A percentile compares a stretch with the other conserved stretches of the same genome.
These are phyloP conservation scores for Claviceps pusilla DNA, from an alignment of 2,329 filamentous ascomycete genomes.

Conservation along the genomic window DNA sequence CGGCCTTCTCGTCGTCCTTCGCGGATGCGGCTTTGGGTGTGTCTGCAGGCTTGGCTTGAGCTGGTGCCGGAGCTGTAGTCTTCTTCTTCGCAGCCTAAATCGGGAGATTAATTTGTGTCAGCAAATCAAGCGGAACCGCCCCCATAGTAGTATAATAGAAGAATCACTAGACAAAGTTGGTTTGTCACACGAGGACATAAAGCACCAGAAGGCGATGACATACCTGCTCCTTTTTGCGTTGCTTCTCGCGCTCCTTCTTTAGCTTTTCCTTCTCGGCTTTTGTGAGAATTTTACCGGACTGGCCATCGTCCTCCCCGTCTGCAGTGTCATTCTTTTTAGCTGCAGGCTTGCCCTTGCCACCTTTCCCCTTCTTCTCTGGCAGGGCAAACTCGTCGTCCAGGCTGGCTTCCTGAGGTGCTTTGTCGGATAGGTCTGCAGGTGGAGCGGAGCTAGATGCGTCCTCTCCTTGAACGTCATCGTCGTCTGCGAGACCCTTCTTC, in stretches of 20 bases:
- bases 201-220: conserved; percentile 4
- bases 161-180: background rate
- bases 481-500: conserved; percentile 67
- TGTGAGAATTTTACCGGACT: conserved; percentile 60
- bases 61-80: conserved; percentile 24
- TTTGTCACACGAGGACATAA: background rate
- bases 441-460: conserved; percentile 19
- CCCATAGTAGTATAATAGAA: background rate
- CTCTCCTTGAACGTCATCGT: conserved; percentile 55
- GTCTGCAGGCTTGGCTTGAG: conserved; percentile 16
- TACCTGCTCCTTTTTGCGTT: conserved; percentile 95
- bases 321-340: conserved; percentile 32
- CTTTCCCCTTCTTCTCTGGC: conserved; percentile 62
- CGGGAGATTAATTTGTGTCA: background rate
- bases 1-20: conserved; percentile 34
- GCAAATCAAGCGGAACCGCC: background rate
- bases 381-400: conserved; percentile 76
- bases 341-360: conserved; percentile 30
- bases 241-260: conserved; percentile 97
- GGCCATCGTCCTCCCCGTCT: conserved; percentile 36
- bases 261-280: conserved; percentile 98
- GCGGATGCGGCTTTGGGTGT: conserved; percentile 19
- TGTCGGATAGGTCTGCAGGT: conserved; percentile 32
- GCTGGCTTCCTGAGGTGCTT: conserved; percentile 66
- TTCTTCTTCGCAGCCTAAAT: conserved; percentile 69